Base-by-base conservation (phyloP, 805 yeast genomes). In the Candida railenensis region DNA sequence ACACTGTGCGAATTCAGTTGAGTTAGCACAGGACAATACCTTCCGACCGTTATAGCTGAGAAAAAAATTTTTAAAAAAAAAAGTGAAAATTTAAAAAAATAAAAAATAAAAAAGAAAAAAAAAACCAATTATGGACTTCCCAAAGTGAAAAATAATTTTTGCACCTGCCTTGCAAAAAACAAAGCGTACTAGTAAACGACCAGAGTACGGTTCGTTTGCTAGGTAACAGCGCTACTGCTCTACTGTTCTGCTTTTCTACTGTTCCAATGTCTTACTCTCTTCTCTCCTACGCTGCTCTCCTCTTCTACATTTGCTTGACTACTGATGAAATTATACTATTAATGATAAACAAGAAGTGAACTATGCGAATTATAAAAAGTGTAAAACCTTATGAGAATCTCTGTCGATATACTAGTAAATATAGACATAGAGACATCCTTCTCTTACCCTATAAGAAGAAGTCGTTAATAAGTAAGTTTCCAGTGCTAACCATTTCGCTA, bases 401-500 rank as follows among this genome's bases (percentile, higher is more conserved):
- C 18, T 33, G 18, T 33, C 8, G 15, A 25, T 7, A 14, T 33
- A n/a, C n/a, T n/a, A n/a, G n/a, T n/a, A n/a, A n/a, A n/a, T n/a
- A n/a, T n/a, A n/a, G n/a, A n/a, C n/a, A n/a, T n/a, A n/a, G n/a
- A n/a, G n/a, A n/a, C n/a, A n/a, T n/a, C n/a, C n/a, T n/a, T 14
- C 36, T 33, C 36, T 33, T 7, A 14, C 36, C 40, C 61, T 58
- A 72, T 50, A 71, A 66, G 55, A 71, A 68, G 50, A 72, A 72
- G 47, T 73, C 77, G 51, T 70, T 70, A 52, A 72, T 66, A 50
- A 71, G 54, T 47, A 73, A 68, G 40, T 64, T 69, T 21, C 73
- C 68, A 22, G 69, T 61, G 43, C 76, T 65, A 45, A 73, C 66
- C 72, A 71, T 72, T 57, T 71, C 76, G 47, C 73, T 68, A 44